Base-by-base conservation (phyloP, 306 rosid species). In the Nissolia schottii region DNA sequence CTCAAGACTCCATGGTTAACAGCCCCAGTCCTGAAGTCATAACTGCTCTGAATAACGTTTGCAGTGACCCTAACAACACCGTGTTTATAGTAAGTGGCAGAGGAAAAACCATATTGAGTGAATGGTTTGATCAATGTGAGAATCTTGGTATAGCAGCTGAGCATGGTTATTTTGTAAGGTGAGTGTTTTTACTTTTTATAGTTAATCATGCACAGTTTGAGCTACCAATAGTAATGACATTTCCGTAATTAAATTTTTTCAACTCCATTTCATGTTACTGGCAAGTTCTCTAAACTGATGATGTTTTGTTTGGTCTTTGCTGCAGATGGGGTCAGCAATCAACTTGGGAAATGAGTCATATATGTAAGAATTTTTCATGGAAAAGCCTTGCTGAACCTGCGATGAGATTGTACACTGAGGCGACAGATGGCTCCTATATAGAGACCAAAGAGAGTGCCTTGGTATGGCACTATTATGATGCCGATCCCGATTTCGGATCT, bases 131-230 rank as follows among this genome's bases (percentile, higher is more conserved):
- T 80, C 74, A 80, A 29, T 87, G 93, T 72, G 85, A 82, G 72
- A 80, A 80, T 77, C 96, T 90, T 4, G 91, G 96, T 51, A 64
- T 90, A 66, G 93, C 96, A 4, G 91, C 96, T n/a, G 96, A 90
- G 79, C 91, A 90, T 72, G 96, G 96, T 72, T 90, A 62, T 71
- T 87, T 85, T 75, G 56, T 85, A 62, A 90, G 86, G 96, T 87
- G 31, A 75, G 78, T n/a, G 14, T 50, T 59, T 58, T 32, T 32
- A 45, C 0, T 3, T 31, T 4, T 13, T 19, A 37, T 65, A 25
- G 59, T 57, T 6, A 24, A 14, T 64, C 22, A 41, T 22, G 14
- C 10, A 22, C n/a, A 63, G 38, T 34, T 59, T 22, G n/a, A 18
- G 23, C 41, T 64, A 20, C 59, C 66, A 12, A 4, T 14, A 6